phyloP scores from a whole-genome alignment of 768 basidiomycete genomes.

The Sporobolomyces phaffii region DNA sequence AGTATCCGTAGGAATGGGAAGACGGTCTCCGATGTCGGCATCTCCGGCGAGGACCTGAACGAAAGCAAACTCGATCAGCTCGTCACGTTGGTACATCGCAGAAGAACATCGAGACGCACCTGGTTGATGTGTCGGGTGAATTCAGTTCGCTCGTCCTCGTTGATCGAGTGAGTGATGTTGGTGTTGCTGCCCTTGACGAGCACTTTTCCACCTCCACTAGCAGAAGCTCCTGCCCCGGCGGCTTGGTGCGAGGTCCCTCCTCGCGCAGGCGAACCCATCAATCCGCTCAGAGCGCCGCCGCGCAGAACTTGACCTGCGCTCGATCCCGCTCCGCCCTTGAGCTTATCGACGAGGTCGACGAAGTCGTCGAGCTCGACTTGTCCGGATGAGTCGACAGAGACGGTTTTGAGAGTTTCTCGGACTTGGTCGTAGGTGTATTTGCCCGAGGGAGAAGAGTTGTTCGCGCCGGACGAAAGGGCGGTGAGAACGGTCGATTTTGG shows the following conservation, averaged over 20 bases:
- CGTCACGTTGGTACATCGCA: neutral
- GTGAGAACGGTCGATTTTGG: constrained; percentile 77
- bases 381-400: constrained; percentile 80
- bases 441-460: constrained; percentile 48
- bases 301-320: constrained; percentile 34
- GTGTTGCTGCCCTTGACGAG: constrained; percentile 90
- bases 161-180: constrained; percentile 93
- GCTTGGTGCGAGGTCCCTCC: constrained; percentile 22
- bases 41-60: constrained; percentile 83
- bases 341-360: constrained; percentile 88
- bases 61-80: neutral
- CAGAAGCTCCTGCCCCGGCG: constrained; percentile 58
- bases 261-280: constrained; percentile 30
- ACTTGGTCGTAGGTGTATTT: constrained; percentile 81
- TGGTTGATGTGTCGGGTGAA: constrained; percentile 98
- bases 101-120: constrained; percentile 42
- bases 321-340: constrained; percentile 47
- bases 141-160: constrained; percentile 88
- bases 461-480: constrained; percentile 58
- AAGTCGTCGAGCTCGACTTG: constrained; percentile 96
- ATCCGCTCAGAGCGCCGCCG: constrained; percentile 36
- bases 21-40: constrained; percentile 67
- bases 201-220: constrained; percentile 67
- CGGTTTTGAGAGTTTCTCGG: constrained; percentile 71
- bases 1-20: constrained; percentile 89